These are phyloP conservation scores for Hemisphaericaspora nanyangensis DNA, from an alignment of 805 yeast genomes.

Conservation along the genomic window DNA sequence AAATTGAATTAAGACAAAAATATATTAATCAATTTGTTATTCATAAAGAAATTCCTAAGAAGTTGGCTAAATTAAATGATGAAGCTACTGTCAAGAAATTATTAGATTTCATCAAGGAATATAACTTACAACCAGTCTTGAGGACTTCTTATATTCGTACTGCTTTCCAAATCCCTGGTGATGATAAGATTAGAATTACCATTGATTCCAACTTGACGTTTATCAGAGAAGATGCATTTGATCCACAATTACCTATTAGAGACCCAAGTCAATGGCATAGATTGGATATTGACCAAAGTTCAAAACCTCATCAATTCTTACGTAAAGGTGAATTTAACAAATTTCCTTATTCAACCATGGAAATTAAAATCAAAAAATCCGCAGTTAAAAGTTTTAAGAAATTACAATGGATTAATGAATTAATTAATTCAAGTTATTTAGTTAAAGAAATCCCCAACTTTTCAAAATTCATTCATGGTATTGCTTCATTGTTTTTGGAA, in stretches of 20 bases:
- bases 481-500: slow-evolving; percentile 81
- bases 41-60: slow-evolving; percentile 45
- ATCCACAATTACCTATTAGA: slow-evolving; percentile 80
- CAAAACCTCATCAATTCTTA: slow-evolving; percentile 65
- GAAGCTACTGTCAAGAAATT: slow-evolving; percentile 47
- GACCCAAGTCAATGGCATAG: slow-evolving; percentile 91
- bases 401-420: slow-evolving; percentile 79
- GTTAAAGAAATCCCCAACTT: slow-evolving; percentile 94
- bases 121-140: slow-evolving; percentile 76
- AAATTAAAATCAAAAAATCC: slow-evolving; percentile 56
- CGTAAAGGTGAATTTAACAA: slow-evolving; percentile 82
- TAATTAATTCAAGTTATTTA: slow-evolving; percentile 67
- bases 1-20: slow-evolving; percentile 74
- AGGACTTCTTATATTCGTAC: slow-evolving; percentile 87
- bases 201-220: slow-evolving; percentile 86
- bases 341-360: slow-evolving; percentile 87
- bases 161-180: slow-evolving; percentile 98
- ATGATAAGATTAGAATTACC: slow-evolving; percentile 83
- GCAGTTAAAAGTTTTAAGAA: slow-evolving; percentile 37
- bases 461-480: slow-evolving; percentile 90
- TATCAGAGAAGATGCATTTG: slow-evolving; percentile 88
- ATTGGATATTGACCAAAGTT: slow-evolving; percentile 75
- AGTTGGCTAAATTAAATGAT: slow-evolving; percentile 57
- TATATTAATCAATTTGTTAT: slow-evolving; percentile 69
- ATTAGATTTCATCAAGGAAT: slow-evolving; percentile 58